Conservation (phyloP, 2,329 filamentous ascomycete species). For the Fusarium coffeatum region DNA sequence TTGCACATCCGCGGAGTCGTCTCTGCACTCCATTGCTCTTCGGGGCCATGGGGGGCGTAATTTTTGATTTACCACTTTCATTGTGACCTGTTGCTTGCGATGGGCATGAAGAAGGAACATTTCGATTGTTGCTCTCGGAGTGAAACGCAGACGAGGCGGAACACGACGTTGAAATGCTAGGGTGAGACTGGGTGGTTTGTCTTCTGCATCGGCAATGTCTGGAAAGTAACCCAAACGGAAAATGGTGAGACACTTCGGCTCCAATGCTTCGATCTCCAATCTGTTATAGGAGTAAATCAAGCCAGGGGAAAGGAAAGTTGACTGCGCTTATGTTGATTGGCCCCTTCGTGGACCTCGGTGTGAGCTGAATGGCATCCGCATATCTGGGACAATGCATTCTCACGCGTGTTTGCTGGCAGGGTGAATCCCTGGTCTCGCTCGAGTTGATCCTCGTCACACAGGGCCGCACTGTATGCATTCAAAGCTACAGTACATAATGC, state of each 20-base stretch:
- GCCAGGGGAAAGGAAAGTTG: neutral
- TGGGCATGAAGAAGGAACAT: conserved; percentile 57
- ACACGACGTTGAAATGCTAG: neutral
- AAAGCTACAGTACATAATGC: neutral
- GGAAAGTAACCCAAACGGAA: neutral
- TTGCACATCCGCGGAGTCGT: conserved; percentile 65
- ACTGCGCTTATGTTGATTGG: conserved; percentile 36
- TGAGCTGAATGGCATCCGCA: conserved; percentile 32
- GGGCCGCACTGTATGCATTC: conserved; percentile 36
- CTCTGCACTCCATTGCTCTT: conserved; percentile 63
- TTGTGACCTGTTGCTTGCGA: conserved; percentile 54
- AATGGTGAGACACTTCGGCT: conserved; percentile 28
- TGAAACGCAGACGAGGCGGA: neutral
- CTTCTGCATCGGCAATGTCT: neutral
- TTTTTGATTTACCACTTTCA: conserved; percentile 65
- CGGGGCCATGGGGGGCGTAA: conserved; percentile 65
- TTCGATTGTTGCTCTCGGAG: neutral
- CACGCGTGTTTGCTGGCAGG: conserved; percentile 30
- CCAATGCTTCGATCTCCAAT: neutral
- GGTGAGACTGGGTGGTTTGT: neutral
- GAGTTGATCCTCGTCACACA: conserved; percentile 1
- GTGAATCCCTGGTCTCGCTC: neutral
- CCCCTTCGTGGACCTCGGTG: neutral
- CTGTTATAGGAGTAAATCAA: conserved; percentile 1
- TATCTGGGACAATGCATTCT: conserved; percentile 27